phyloP scores from a whole-genome alignment of 1,284 basidiomycete genomes.

The Coriolopsis trogii region DNA sequence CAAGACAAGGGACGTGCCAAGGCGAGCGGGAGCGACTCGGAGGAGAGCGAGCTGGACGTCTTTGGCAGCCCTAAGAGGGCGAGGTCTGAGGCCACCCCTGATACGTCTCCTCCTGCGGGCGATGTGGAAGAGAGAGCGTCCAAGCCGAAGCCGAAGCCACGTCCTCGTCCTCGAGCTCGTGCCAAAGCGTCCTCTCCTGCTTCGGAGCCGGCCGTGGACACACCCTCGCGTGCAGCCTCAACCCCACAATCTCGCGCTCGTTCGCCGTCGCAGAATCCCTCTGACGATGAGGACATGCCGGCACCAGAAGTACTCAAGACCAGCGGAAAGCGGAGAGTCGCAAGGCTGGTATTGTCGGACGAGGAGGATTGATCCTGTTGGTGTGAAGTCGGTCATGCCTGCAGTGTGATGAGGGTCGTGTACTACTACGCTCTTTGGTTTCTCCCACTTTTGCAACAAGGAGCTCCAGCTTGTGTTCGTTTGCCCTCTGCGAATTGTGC shows the following conservation, averaged over 20 bases:
- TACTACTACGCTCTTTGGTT: no score
- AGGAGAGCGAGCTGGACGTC: constrained; percentile 27
- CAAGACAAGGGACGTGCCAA: background rate
- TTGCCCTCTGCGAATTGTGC: no score
- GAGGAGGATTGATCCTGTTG: constrained; percentile 19
- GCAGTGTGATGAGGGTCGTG: no score
- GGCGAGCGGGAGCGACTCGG: constrained; percentile 15
- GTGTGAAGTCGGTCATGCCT: no score
- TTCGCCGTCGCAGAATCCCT: background rate
- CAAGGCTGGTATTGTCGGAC: constrained; percentile 15
- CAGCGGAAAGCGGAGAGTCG: constrained; percentile 6
- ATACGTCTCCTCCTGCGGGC: constrained; percentile 24
- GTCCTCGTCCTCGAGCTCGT: constrained; percentile 28
- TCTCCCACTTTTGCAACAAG: no score
- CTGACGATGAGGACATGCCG: constrained; percentile 13
- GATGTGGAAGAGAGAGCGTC: constrained; percentile 2
- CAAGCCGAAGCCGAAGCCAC: constrained; percentile 23
- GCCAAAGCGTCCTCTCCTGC: background rate
- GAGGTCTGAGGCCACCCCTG: constrained; percentile 23
- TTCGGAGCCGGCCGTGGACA: background rate
- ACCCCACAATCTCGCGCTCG: background rate
- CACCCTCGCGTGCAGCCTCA: background rate
- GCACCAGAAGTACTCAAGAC: background rate
- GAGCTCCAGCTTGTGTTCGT: no score
- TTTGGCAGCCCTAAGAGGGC: constrained; percentile 28